Evolutionary conservation across 2,329 filamentous ascomycete species (phyloP).

Genomic region (Botryosphaeria dothidea): DNA sequence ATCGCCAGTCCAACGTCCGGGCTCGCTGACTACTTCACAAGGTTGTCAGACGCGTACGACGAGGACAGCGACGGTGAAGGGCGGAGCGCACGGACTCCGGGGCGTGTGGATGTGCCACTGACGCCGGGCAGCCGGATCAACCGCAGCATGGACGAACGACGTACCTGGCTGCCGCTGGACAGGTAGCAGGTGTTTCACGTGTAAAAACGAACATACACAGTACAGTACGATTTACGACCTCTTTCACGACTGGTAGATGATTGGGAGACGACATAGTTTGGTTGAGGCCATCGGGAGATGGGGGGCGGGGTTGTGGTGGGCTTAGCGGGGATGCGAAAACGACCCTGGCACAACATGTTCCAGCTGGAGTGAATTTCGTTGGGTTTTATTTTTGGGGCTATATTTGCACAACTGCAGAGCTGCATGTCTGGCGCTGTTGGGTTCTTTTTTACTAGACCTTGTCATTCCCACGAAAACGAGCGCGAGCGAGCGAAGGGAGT

Average conservation of each 20-base stretch:
- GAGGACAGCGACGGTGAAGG: slow-evolving; percentile 63
- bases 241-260: slow-evolving; percentile 7
- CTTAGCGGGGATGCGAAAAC: not conserved
- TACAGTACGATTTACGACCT: slow-evolving; percentile 9
- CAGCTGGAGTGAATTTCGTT: not conserved
- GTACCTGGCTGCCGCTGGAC: slow-evolving; percentile 55
- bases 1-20: slow-evolving; percentile 72
- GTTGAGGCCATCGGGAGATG: not conserved
- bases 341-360: not conserved
- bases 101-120: slow-evolving; percentile 58
- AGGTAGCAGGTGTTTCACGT: slow-evolving; percentile 6
- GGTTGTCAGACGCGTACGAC: slow-evolving; percentile 65
- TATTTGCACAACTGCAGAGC: slow-evolving; percentile 9
- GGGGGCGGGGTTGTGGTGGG: not conserved
- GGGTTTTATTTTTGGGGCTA: slow-evolving; percentile 5
- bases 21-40: slow-evolving; percentile 83
- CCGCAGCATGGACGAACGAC: slow-evolving; percentile 64
- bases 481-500: slow-evolving; percentile 7
- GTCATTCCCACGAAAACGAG: slow-evolving; percentile 1
- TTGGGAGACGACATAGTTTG: slow-evolving; percentile 2
- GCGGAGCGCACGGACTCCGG: slow-evolving; percentile 37
- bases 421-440: not conserved
- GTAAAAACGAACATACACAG: not conserved
- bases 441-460: not conserved
- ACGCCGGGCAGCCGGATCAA: slow-evolving; percentile 64